phyloP scores from a whole-genome alignment of 73 alveolate species.

The Tetrahymena malaccensis region DNA sequence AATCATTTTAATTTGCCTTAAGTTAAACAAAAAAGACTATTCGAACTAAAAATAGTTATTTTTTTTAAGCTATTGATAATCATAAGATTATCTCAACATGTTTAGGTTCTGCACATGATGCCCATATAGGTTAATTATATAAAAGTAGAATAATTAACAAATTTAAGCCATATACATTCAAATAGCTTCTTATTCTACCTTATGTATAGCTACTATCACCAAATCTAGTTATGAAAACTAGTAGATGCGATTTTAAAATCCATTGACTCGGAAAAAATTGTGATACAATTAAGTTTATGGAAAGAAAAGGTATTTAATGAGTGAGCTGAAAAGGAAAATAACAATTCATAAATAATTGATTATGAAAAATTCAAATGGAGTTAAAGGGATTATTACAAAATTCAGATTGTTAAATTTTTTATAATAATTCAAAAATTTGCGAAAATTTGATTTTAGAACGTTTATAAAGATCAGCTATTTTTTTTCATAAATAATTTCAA shows the following conservation, averaged over 20 bases:
- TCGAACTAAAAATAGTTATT: background rate
- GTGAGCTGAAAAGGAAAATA: background rate
- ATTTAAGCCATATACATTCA: background rate
- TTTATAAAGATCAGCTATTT: background rate
- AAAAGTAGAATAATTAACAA: background rate
- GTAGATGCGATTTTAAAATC: background rate
- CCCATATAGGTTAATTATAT: background rate
- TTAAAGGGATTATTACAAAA: background rate
- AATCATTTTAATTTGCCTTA: background rate
- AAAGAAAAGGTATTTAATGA: too few species aligned
- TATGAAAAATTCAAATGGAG: background rate
- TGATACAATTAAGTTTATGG: background rate
- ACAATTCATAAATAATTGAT: too few species aligned
- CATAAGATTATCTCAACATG: background rate
- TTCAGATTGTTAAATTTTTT: background rate
- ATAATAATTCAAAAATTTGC: background rate
- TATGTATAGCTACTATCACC: background rate
- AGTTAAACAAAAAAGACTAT: too few species aligned
- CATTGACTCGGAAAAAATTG: too few species aligned
- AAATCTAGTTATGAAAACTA: background rate
- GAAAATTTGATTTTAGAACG: background rate
- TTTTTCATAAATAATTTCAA: background rate
- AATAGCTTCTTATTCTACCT: background rate
- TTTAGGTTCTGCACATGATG: background rate
- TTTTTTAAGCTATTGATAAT: too few species aligned